These are phyloP conservation scores for Chytriomyces sp. DNA, from an alignment of 192 early-diverging fungal genomes.

Conservation along the genomic window DNA sequence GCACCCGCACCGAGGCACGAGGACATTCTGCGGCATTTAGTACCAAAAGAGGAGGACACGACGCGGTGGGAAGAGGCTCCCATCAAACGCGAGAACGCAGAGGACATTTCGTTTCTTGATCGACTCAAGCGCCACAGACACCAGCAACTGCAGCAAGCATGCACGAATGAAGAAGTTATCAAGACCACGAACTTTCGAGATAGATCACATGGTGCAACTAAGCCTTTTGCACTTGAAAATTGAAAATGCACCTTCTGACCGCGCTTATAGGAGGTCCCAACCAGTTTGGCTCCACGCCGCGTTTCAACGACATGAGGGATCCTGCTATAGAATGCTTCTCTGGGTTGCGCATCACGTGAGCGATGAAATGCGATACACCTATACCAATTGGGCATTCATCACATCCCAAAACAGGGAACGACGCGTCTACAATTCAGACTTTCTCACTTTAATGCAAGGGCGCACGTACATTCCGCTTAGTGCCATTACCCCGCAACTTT, in stretches of 20 bases:
- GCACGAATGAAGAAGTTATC: neutral
- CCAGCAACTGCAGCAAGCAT: neutral
- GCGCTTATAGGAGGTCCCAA: neutral
- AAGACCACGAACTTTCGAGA: slow-evolving; percentile 10
- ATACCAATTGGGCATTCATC: neutral
- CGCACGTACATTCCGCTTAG: slow-evolving; percentile 5
- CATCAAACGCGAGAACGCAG: neutral
- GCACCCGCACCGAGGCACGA: neutral
- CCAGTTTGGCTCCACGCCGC: neutral
- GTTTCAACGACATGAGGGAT: neutral
- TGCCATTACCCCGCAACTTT: neutral
- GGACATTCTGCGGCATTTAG: neutral
- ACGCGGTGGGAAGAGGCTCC: slow-evolving; percentile 1
- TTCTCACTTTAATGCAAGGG: neutral
- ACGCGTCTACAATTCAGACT: neutral
- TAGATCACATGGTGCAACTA: neutral
- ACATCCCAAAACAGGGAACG: neutral
- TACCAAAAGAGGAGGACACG: too few relatives aligned
- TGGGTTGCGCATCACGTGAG: slow-evolving; percentile 1
- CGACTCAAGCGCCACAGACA: slow-evolving; percentile 1
- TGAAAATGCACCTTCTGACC: neutral
- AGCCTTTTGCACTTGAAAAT: neutral
- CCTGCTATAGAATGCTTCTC: slow-evolving; percentile 19
- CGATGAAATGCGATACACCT: neutral
- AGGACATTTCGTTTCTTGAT: neutral